Evolutionary conservation across 2,329 filamentous ascomycete genomes (phyloP).

Genomic region (Chrysosporium queenslandicum): DNA sequence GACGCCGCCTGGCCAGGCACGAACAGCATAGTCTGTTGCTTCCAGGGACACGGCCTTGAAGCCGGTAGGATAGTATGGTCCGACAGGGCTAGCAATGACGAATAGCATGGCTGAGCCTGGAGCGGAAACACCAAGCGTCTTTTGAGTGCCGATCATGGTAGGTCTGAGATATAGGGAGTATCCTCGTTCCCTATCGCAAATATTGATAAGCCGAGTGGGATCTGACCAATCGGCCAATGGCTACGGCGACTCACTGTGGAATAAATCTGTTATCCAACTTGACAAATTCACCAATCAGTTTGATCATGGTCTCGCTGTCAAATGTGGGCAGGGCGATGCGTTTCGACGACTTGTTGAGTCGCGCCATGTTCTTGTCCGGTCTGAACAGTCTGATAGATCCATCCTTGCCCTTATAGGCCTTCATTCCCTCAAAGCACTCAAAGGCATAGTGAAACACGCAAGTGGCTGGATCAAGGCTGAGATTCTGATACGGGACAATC

Average conservation of each 20-base stretch:
- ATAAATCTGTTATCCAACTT: conserved; percentile 83
- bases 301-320: conserved; percentile 60
- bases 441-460: conserved; percentile 99
- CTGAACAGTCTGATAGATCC: conserved; percentile 80
- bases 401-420: conserved; percentile 84
- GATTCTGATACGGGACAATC: conserved; percentile 92
- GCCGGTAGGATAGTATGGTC: conserved; percentile 94
- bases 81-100: conserved; percentile 91
- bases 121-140: conserved; percentile 83
- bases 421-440: conserved; percentile 98
- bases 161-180: conserved; percentile 94
- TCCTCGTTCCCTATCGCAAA: conserved; percentile 47
- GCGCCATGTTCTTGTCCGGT: conserved; percentile 90
- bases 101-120: conserved; percentile 86
- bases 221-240: neutral
- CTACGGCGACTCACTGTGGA: conserved; percentile 48
- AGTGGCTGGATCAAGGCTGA: conserved; percentile 87
- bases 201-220: neutral
- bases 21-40: conserved; percentile 91
- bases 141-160: conserved; percentile 94
- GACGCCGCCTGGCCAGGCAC: conserved; percentile 94
- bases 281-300: conserved; percentile 70
- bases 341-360: conserved; percentile 80
- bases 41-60: conserved; percentile 96
- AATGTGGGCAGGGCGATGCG: conserved; percentile 91